Percentiles rank a stretch among this genome's conserved stretches.
These are phyloP conservation scores for Irpex sp. DNA, from an alignment of 1,284 basidiomycete species.

Conservation along the genomic window DNA sequence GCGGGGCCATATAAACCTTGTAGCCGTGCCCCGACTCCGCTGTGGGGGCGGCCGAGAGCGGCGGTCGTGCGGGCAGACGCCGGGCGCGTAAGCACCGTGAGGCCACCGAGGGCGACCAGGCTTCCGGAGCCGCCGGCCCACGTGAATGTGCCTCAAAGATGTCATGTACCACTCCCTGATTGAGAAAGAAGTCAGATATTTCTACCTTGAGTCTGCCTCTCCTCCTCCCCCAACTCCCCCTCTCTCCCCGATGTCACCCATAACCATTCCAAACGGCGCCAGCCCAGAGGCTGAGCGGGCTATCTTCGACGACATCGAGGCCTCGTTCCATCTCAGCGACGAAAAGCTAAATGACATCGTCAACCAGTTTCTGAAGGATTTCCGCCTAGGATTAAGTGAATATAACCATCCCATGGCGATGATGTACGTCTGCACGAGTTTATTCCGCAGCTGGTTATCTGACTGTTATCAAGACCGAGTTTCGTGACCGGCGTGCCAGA, in stretches of 20 bases:
- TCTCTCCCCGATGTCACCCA: conserved; percentile 21
- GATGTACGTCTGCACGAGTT: conserved; percentile 55
- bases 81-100: not conserved
- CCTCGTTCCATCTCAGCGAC: conserved; percentile 65
- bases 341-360: conserved; percentile 67
- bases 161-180: not conserved
- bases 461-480: conserved; percentile 56
- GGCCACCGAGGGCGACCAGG: not conserved
- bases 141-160: conserved; percentile 1
- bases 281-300: conserved; percentile 16
- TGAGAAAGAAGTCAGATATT: not conserved
- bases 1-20: not conserved
- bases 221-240: conserved; percentile 5
- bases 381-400: conserved; percentile 62
- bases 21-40: not conserved
- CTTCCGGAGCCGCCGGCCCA: not conserved
- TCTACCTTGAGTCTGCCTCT: not conserved
- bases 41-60: not conserved
- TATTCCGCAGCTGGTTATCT: not conserved
- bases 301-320: conserved; percentile 49
- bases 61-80: not conserved
- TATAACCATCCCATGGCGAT: conserved; percentile 86
- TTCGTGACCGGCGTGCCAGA: conserved; percentile 90
- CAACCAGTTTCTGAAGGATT: conserved; percentile 77
- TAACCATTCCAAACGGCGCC: conserved; percentile 18